A percentile compares a stretch with the other conserved stretches of the same genome.
phyloP scores from a whole-genome alignment of 805 yeast species.

The Yarrowia deformans region DNA sequence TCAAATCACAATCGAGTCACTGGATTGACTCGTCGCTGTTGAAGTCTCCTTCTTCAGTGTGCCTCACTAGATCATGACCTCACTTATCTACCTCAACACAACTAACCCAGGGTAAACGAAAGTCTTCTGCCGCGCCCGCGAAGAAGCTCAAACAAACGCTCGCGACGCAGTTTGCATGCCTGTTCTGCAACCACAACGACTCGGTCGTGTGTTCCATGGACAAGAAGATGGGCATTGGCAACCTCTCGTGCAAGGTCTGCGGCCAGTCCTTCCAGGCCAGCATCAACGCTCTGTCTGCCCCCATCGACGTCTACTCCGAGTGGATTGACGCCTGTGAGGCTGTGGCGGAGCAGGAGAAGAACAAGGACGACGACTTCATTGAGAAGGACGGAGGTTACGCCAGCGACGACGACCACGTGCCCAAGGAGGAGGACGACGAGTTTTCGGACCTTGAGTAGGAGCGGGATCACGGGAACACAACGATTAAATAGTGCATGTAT shows the following conservation, averaged over 20 bases:
- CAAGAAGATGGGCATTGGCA: slow-evolving; percentile 83
- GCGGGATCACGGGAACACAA: slow-evolving; percentile 48
- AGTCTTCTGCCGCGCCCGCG: slow-evolving; percentile 81
- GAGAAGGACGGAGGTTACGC: slow-evolving; percentile 37
- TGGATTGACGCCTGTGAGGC: slow-evolving; percentile 98
- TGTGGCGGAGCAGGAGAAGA: slow-evolving; percentile 68
- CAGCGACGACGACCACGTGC: slow-evolving; percentile 17
- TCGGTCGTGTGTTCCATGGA: slow-evolving; percentile 89
- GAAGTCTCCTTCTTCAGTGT: background rate
- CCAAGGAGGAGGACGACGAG: slow-evolving; percentile 38
- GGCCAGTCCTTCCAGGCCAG: slow-evolving; percentile 92
- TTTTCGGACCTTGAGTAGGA: slow-evolving; percentile 38
- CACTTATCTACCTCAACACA: too few species aligned
- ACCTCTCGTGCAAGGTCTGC: slow-evolving; percentile 87
- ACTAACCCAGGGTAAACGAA: slow-evolving; percentile 72
- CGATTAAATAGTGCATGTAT: slow-evolving; percentile 48
- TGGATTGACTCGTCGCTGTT: too few species aligned
- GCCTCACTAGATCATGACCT: too few species aligned
- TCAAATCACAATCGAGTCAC: too few species aligned
- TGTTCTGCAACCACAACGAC: slow-evolving; percentile 94
- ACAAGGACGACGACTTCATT: slow-evolving; percentile 38
- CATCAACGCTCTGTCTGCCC: slow-evolving; percentile 78
- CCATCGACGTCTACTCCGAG: slow-evolving; percentile 93
- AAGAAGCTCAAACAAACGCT: slow-evolving; percentile 79
- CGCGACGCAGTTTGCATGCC: slow-evolving; percentile 84